Conservation (phyloP, 1,284 basidiomycete genomes). For the Austroboletus novae-zelandiae region DNA sequence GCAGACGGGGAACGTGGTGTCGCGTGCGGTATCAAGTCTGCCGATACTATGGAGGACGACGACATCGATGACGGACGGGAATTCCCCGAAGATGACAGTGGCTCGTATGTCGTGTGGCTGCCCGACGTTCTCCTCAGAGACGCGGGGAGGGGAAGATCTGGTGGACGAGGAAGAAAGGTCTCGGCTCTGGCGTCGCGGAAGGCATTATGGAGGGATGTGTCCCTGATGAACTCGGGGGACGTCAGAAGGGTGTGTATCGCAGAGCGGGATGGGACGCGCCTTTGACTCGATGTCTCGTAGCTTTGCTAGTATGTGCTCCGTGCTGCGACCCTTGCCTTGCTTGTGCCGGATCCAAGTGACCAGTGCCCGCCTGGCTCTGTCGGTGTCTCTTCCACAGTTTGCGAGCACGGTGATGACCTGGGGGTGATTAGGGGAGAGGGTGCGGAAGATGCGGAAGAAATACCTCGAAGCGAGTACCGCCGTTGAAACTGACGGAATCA, state of each 20-base stretch:
- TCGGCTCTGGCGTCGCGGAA: slow-evolving; percentile 34
- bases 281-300: slow-evolving; percentile 30
- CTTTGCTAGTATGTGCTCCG: slow-evolving; percentile 31
- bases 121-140: background rate
- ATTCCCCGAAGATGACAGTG: background rate
- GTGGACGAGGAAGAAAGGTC: slow-evolving; percentile 27
- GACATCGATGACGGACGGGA: background rate
- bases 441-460: background rate
- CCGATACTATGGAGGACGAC: background rate
- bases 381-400: slow-evolving; percentile 31
- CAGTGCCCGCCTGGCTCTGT: slow-evolving; percentile 26
- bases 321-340: slow-evolving; percentile 28
- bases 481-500: slow-evolving; percentile 29
- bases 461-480: slow-evolving; percentile 32
- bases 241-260: slow-evolving; percentile 6
- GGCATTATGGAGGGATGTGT: slow-evolving; percentile 24
- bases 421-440: background rate
- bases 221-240: slow-evolving; percentile 27
- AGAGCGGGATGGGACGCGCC: slow-evolving; percentile 13
- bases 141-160: slow-evolving; percentile 26
- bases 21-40: background rate
- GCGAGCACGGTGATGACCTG: slow-evolving; percentile 34
- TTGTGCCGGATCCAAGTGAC: slow-evolving; percentile 33
- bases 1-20: background rate
- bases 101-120: background rate